Conservation (phyloP, 2,329 filamentous ascomycete species). For the Pyrenochaeta sp. region DNA sequence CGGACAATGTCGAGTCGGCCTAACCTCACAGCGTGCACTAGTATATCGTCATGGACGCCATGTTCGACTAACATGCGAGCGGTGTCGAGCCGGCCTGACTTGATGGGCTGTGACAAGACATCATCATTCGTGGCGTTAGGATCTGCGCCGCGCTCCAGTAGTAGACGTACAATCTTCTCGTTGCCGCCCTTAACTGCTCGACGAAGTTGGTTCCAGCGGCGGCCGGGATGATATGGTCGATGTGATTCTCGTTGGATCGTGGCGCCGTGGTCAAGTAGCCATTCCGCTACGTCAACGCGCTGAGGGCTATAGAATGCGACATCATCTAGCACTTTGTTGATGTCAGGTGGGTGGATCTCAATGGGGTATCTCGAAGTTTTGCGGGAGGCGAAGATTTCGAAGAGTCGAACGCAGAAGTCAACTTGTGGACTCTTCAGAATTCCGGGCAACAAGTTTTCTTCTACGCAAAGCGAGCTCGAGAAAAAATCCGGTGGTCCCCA, state of each 20-base stretch:
- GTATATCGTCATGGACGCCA: background rate
- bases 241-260: background rate
- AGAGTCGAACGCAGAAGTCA: background rate
- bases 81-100: constrained; percentile 9
- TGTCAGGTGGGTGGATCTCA: background rate
- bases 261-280: constrained; percentile 1
- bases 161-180: constrained; percentile 5
- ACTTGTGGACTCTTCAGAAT: constrained; percentile 1
- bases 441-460: background rate
- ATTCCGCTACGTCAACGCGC: constrained; percentile 7
- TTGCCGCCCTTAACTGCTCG: constrained; percentile 11
- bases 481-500: constrained; percentile 1
- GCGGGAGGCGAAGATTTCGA: background rate
- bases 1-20: constrained; percentile 13
- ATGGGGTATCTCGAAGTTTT: background rate
- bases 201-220: background rate
- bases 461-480: background rate
- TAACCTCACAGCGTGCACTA: background rate
- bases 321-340: background rate
- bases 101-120: background rate
- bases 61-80: constrained; percentile 10
- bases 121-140: background rate
- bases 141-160: constrained; percentile 9
- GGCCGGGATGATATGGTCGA: too few species aligned
- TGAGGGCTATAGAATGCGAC: constrained; percentile 1